Percentiles rank a stretch among this genome's conserved stretches.
Evolutionary conservation across 768 basidiomycete genomes (phyloP).

Genomic region (Tulasnella sp.): DNA sequence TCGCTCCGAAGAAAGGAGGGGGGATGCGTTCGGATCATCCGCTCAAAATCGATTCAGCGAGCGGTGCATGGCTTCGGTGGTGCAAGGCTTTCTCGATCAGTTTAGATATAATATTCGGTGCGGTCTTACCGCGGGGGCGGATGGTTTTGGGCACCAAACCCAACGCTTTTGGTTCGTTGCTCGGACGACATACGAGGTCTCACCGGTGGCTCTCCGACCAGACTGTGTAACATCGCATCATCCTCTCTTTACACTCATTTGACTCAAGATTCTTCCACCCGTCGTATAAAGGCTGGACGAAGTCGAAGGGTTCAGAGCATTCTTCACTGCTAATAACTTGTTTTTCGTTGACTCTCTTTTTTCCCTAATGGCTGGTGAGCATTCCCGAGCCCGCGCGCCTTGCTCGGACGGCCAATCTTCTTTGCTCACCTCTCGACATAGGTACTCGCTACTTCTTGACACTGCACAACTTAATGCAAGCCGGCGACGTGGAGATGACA

Average conservation of each 20-base stretch:
- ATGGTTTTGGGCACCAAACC: background rate
- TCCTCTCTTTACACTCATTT: background rate
- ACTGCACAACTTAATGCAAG: background rate
- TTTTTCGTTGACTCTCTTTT: background rate
- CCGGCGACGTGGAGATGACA: background rate
- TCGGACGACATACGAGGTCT: constrained; percentile 12
- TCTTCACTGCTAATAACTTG: background rate
- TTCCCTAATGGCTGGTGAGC: constrained; percentile 3
- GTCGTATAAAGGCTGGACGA: background rate
- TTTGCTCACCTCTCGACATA: background rate
- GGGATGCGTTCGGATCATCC: background rate
- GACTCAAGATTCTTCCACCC: constrained; percentile 9
- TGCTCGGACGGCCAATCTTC: background rate
- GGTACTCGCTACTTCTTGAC: constrained; percentile 4
- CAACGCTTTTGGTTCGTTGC: constrained; percentile 1
- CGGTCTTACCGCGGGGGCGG: constrained; percentile 5
- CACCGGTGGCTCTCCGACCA: constrained; percentile 5
- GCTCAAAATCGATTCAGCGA: background rate
- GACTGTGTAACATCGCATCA: constrained; percentile 13
- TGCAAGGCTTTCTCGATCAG: constrained; percentile 8
- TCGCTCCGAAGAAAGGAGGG: background rate
- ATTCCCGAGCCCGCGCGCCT: background rate
- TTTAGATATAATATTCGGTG: background rate
- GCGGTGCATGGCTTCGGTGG: constrained; percentile 5
- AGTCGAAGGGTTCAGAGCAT: background rate